A percentile compares a stretch with the other conserved stretches of the same genome.
phyloP scores from a whole-genome alignment of 345 rosid species.

The Mercurialis annua region DNA sequence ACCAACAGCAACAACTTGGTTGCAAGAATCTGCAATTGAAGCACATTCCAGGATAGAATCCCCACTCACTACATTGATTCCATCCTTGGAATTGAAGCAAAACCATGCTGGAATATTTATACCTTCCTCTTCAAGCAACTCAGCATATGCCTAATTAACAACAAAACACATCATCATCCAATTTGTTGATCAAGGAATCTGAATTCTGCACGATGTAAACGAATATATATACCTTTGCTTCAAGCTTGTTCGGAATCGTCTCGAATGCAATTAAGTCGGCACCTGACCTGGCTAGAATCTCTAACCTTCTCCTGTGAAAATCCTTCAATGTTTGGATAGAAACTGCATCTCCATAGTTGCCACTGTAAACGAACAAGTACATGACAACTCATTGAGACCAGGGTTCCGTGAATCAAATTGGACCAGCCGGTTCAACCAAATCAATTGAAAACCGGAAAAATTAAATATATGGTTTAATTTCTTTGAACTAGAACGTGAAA shows the following conservation, averaged over 20 bases:
- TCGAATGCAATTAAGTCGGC: conserved; percentile 83
- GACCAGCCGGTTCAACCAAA: too few species aligned
- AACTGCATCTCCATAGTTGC: conserved; percentile 62
- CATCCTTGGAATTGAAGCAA: conserved; percentile 72
- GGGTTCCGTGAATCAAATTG: too few species aligned
- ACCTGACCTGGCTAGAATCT: conserved; percentile 61
- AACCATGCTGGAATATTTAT: conserved; percentile 78
- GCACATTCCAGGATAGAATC: conserved; percentile 71
- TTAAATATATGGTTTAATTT: too few species aligned
- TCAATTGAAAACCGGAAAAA: too few species aligned
- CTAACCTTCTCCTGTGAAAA: conserved; percentile 80
- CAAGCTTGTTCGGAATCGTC: conserved; percentile 84
- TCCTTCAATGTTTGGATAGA: conserved; percentile 63
- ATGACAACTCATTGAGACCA: too few species aligned
- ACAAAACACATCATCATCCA: not conserved
- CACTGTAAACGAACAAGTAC: conserved; percentile 38
- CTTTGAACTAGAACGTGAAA: too few species aligned
- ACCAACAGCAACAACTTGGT: conserved; percentile 68
- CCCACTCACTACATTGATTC: conserved; percentile 62
- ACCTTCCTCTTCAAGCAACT: conserved; percentile 77
- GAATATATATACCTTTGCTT: conserved; percentile 55
- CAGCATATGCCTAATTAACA: conserved; percentile 70
- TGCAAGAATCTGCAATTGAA: conserved; percentile 66
- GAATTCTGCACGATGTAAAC: too few species aligned
- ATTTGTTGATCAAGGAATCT: not conserved